Percentiles rank a stretch among this genome's conserved stretches.
Evolutionary conservation across 805 yeast species (phyloP).

Genomic region (Yarrowia deformans): DNA sequence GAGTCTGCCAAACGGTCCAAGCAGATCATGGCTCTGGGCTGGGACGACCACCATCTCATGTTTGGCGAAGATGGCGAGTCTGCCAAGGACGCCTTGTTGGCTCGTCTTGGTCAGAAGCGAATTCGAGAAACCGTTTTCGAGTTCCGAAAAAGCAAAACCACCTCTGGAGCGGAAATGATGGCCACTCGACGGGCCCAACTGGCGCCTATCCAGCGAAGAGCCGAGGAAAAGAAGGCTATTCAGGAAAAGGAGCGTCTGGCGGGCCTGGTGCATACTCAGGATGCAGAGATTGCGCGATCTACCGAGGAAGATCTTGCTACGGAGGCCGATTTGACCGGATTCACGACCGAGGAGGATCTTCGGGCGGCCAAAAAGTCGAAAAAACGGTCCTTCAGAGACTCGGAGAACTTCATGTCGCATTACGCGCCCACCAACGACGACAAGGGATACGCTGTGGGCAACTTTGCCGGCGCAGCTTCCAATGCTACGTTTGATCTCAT

Average conservation of each 20-base stretch:
- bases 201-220: slow-evolving; percentile 84
- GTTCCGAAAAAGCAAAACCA: slow-evolving; percentile 60
- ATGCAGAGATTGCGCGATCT: slow-evolving; percentile 33
- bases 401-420: slow-evolving; percentile 81
- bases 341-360: slow-evolving; percentile 5
- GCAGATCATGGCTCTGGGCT: slow-evolving; percentile 66
- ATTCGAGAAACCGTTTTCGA: slow-evolving; percentile 94
- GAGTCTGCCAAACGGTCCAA: slow-evolving; percentile 88
- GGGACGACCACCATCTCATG: slow-evolving; percentile 87
- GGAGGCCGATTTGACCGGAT: slow-evolving; percentile 32
- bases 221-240: slow-evolving; percentile 63
- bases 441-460: slow-evolving; percentile 63
- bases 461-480: slow-evolving; percentile 82
- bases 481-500: slow-evolving; percentile 84
- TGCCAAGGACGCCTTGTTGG: slow-evolving; percentile 77
- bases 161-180: slow-evolving; percentile 77
- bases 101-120: slow-evolving; percentile 69
- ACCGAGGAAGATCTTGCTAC: slow-evolving; percentile 28
- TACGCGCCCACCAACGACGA: slow-evolving; percentile 87
- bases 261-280: slow-evolving; percentile 39
- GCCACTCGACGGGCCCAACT: slow-evolving; percentile 81
- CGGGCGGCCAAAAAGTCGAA: slow-evolving; percentile 15
- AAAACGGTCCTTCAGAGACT: slow-evolving; percentile 73
- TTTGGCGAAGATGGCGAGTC: slow-evolving; percentile 52
- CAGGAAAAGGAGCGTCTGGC: slow-evolving; percentile 75